Evolutionary conservation across 352 stramenopile species (phyloP).

Genomic region (Globisporangium cederbergense): DNA sequence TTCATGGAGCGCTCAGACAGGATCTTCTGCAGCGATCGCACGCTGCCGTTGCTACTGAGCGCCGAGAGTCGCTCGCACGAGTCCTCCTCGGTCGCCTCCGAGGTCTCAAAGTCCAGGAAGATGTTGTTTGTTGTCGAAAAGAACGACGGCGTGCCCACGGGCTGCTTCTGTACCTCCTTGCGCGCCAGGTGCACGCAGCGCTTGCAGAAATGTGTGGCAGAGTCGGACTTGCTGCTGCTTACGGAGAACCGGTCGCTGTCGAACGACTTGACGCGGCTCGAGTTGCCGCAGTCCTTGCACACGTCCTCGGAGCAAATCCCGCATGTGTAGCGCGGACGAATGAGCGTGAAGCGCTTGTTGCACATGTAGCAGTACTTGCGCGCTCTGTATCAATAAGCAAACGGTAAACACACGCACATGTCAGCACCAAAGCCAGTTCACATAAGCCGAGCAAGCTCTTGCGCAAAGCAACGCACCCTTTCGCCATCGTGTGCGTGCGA

Average conservation of each 20-base stretch:
- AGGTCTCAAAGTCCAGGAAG: slow-evolving; percentile 26
- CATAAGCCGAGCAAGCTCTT: background rate
- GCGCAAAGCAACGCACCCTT: slow-evolving; percentile 27
- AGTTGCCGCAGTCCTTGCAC: slow-evolving; percentile 62
- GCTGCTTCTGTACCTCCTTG: slow-evolving; percentile 35
- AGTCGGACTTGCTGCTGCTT: slow-evolving; percentile 27
- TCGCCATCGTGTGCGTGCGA: slow-evolving; percentile 34
- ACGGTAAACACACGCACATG: background rate
- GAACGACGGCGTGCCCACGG: slow-evolving; percentile 19
- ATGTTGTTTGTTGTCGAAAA: slow-evolving; percentile 33
- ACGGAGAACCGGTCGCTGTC: slow-evolving; percentile 38
- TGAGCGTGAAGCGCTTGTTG: slow-evolving; percentile 70
- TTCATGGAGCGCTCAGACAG: slow-evolving; percentile 18
- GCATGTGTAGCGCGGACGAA: slow-evolving; percentile 57
- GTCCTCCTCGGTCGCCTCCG: slow-evolving; percentile 25
- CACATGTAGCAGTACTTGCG: slow-evolving; percentile 69
- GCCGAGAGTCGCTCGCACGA: slow-evolving; percentile 42
- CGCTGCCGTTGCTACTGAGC: slow-evolving; percentile 43
- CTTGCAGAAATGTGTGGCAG: slow-evolving; percentile 49
- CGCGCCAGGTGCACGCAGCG: slow-evolving; percentile 46
- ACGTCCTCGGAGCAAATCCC: slow-evolving; percentile 69
- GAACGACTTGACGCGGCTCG: slow-evolving; percentile 47
- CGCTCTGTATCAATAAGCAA: slow-evolving; percentile 23
- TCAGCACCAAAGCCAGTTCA: background rate
- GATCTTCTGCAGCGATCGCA: slow-evolving; percentile 27